Evolutionary conservation across 352 stramenopile species (phyloP).

Genomic region (Lagenidium sp.): DNA sequence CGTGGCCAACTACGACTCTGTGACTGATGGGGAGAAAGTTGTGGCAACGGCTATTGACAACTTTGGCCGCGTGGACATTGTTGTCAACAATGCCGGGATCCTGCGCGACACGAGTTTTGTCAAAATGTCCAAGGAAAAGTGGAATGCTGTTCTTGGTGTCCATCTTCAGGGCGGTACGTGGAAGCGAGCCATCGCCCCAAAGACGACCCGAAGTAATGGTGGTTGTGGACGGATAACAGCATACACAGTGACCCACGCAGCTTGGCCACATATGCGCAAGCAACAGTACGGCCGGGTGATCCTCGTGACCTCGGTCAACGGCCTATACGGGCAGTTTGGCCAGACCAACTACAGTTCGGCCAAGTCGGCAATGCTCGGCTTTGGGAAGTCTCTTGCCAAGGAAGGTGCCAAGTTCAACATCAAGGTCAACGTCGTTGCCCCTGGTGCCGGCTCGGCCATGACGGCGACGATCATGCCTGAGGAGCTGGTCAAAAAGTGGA

Average conservation of each 20-base stretch:
- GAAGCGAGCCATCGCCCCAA: no score
- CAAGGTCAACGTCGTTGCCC: constrained; percentile 85
- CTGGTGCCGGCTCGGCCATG: constrained; percentile 82
- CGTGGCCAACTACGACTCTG: constrained; percentile 78
- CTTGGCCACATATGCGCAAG: constrained; percentile 84
- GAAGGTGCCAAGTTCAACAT: constrained; percentile 79
- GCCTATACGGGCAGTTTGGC: constrained; percentile 87
- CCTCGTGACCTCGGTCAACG: constrained; percentile 79
- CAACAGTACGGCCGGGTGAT: constrained; percentile 87
- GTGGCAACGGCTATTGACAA: constrained; percentile 59
- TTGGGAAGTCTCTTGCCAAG: constrained; percentile 88
- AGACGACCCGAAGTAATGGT: no score
- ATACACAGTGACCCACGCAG: constrained; percentile 76
- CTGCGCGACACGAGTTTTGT: constrained; percentile 86
- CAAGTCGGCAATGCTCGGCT: constrained; percentile 91
- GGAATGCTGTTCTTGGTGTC: constrained; percentile 76
- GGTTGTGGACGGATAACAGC: no score
- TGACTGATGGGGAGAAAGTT: constrained; percentile 79
- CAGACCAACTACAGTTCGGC: constrained; percentile 87
- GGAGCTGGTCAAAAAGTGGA: constrained; percentile 76
- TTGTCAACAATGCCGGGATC: constrained; percentile 94
- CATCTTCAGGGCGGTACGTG: constrained; percentile 72
- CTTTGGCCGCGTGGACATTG: constrained; percentile 72
- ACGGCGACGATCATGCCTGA: constrained; percentile 78
- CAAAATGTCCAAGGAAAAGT: constrained; percentile 88